Percentiles rank a stretch among this genome's conserved stretches.
Evolutionary conservation across 805 yeast species (phyloP).

Genomic region (Starmera caribaea): DNA sequence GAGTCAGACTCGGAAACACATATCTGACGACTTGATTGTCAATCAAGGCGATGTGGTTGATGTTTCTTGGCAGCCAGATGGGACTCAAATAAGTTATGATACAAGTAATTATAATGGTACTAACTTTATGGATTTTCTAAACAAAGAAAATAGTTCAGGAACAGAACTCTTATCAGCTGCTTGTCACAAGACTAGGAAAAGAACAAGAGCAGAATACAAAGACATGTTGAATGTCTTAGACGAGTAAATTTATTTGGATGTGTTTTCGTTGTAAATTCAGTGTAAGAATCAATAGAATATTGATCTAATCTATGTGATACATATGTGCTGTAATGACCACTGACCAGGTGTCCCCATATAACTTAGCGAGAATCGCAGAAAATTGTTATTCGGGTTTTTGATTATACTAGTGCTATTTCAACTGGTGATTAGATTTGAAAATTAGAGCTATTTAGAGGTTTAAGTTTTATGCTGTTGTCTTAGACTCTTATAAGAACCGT

Average conservation of each 20-base stretch:
- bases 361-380: too few species aligned
- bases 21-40: not conserved
- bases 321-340: too few species aligned
- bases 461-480: too few species aligned
- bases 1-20: not conserved
- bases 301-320: too few species aligned
- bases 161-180: not conserved
- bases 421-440: too few species aligned
- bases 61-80: not conserved
- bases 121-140: slow-evolving; percentile 7
- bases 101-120: slow-evolving; percentile 4
- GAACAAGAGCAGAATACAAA: slow-evolving; percentile 13
- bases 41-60: not conserved
- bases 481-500: too few species aligned
- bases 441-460: too few species aligned
- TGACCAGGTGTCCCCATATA: too few species aligned
- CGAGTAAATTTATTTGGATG: slow-evolving; percentile 13
- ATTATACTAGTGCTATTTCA: too few species aligned
- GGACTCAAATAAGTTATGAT: slow-evolving; percentile 13
- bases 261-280: too few species aligned
- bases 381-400: too few species aligned
- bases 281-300: too few species aligned
- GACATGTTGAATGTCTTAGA: slow-evolving; percentile 14
- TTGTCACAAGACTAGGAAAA: slow-evolving; percentile 2
- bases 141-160: slow-evolving; percentile 1